These are phyloP conservation scores for Buddleja alternifolia DNA, from an alignment of 257 asterid species.

Conservation along the genomic window DNA sequence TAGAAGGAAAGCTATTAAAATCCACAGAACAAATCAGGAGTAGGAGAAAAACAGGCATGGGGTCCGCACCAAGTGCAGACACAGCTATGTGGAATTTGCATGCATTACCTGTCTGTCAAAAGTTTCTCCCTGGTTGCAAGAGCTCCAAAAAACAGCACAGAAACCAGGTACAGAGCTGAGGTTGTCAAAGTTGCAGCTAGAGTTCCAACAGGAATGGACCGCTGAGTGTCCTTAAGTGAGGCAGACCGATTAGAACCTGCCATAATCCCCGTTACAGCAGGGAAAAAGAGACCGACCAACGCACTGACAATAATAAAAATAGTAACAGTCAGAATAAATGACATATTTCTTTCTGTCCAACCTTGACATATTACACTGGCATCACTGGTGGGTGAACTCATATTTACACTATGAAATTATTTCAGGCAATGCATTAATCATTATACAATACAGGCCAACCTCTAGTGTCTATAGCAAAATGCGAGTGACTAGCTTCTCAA, in stretches of 20 bases:
- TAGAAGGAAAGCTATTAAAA: slow-evolving; percentile 6
- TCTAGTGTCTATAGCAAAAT: not conserved
- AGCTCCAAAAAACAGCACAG: slow-evolving; percentile 92
- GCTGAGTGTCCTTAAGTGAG: slow-evolving; percentile 96
- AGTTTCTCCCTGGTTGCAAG: slow-evolving; percentile 96
- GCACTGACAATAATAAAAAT: slow-evolving; percentile 70
- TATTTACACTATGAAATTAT: slow-evolving; percentile 20
- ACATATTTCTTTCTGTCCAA: slow-evolving; percentile 19
- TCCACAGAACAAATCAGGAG: not conserved
- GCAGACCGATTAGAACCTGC: slow-evolving; percentile 99
- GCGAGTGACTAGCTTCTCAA: slow-evolving; percentile 7
- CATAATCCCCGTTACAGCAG: slow-evolving; percentile 99
- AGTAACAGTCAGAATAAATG: slow-evolving; percentile 42
- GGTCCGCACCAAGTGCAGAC: slow-evolving; percentile 13
- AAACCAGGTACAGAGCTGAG: slow-evolving; percentile 66
- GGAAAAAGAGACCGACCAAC: slow-evolving; percentile 98
- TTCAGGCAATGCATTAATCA: slow-evolving; percentile 21
- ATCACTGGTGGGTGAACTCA: slow-evolving; percentile 23
- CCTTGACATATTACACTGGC: slow-evolving; percentile 22
- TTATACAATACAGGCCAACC: slow-evolving; percentile 10
- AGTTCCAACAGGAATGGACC: slow-evolving; percentile 94
- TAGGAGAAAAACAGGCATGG: not conserved
- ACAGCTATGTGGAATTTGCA: slow-evolving; percentile 5
- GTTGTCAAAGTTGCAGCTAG: slow-evolving; percentile 91
- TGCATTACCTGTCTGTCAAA: slow-evolving; percentile 84